Base-by-base conservation (phyloP, 768 basidiomycete genomes). In the Galerina sulciceps region DNA sequence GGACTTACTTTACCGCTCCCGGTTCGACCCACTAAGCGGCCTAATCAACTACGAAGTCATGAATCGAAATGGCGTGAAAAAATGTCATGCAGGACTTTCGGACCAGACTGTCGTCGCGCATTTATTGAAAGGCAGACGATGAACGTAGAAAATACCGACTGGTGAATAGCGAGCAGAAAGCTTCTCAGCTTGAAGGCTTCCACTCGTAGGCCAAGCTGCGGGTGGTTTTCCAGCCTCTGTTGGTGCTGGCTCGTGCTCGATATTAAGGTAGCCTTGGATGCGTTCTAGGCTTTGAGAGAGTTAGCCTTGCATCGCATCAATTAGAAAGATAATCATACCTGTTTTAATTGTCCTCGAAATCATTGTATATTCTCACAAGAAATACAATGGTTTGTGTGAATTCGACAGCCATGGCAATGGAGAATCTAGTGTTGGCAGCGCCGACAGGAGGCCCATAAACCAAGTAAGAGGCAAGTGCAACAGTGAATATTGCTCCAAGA, bases 201-300 rank as follows among this genome's bases (percentile, higher is more conserved):
- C 85, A 6, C 79, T 80, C 3, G 83, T 72, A 0, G 85, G 85
- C 85, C 85, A 87, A 53, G 81, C 78, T 0, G 85, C 84, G 5
- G 85, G 84, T 6, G 85, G 85, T 44, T 70, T 69, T 43, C 77
- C 79, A 1, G 62, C 58, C 9, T 67, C 55, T 0, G 73, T 71
- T 2, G 74, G 59, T 55, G 73, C 68, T 3, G 79, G 77, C 66
- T 89, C 86, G 46, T 85, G 82, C 42, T 87, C 85, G 56, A 87
- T 85, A 35, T 74, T 65, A 18, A 87, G 68, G 65, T 86, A 88
- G 2, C 69, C 88, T 55, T 89, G 82, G 1, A 94, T 87, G 56
- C 93, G 89, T 66, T 95, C 92, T 17, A 80, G 66, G 59, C 80
- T 79, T 18, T 38, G 17, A 9, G n/a, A 36, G 9, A 15, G 17